phyloP scores from a whole-genome alignment of 2,329 filamentous ascomycete species.

The Colletotrichum gigasporum region DNA sequence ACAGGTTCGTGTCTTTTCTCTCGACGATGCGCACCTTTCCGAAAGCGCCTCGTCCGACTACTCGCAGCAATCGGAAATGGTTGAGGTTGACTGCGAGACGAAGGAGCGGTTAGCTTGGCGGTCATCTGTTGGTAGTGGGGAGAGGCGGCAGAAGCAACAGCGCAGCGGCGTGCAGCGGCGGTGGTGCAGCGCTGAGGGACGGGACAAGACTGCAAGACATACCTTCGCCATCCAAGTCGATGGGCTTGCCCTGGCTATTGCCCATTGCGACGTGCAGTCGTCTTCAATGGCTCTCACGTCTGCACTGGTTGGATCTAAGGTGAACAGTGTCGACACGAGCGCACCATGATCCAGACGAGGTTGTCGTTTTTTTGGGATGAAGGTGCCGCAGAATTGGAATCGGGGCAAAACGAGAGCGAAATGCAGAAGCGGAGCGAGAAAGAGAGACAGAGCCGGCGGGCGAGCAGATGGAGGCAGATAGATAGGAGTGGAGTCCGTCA shows the following conservation, averaged over 20 bases:
- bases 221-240: conserved; percentile 95
- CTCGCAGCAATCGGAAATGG: conserved; percentile 93
- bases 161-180: not conserved
- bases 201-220: conserved; percentile 42
- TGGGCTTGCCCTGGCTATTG: conserved; percentile 93
- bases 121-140: conserved; percentile 3
- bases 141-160: not conserved
- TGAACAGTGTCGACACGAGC: conserved; percentile 11
- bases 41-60: conserved; percentile 97
- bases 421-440: conserved; percentile 24
- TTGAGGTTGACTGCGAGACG: conserved; percentile 83
- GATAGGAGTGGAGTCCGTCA: conserved; percentile 31
- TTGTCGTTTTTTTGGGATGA: conserved; percentile 9
- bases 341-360: conserved; percentile 30
- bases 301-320: conserved; percentile 30
- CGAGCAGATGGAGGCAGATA: conserved; percentile 28
- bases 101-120: conserved; percentile 22
- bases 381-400: conserved; percentile 12
- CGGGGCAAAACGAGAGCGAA: conserved; percentile 19
- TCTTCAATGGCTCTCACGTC: conserved; percentile 30
- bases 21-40: conserved; percentile 99
- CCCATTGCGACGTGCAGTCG: conserved; percentile 70
- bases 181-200: not conserved
- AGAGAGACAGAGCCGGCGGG: conserved; percentile 14
- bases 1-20: conserved; percentile 91